Evolutionary conservation across 768 basidiomycete genomes (phyloP), one percentile per base, ranked within the genome.

Genomic region (Leccinum barrowsii): DNA sequence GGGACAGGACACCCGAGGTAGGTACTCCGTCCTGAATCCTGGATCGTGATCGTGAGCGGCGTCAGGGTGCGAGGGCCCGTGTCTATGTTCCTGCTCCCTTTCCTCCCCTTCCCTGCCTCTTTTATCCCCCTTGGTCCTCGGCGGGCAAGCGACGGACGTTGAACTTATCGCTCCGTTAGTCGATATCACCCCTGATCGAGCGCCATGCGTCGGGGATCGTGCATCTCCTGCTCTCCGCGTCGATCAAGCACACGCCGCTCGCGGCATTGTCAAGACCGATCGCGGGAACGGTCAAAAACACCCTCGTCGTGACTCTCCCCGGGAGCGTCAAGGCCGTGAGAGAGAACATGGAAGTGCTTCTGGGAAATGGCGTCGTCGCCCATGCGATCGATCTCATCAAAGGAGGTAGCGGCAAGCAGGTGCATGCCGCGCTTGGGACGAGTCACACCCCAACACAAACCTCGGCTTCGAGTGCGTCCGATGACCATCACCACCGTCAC

Each of bases 1-100:
- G 89, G 62, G 93, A 96, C 72, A 74, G 78, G 47, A 96, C 93
- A 4, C 93, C 93, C 40, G 92, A 96, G 81, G 92, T 90, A 48
- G 11, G 50, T 50, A 50, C 12, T 13, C 26, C 40, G 11, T 44
- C 42, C 42, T 40, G 37, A 6, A 17, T 40, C 37, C 15, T 19
- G 19, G 19, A 19, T 44, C 19, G 17, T 44, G 11, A 44, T 44
- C 42, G 19, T 11, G 19, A 19, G 42, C 19, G 19, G 19, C 42
- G 5, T 12, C 40, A 42, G 40, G 40, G 40, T 42, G n/a, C 40
- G 40, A n/a, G 37, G 17, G 12, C 19, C 42, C 5, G 10, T 44
- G 19, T 44, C 19, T 19, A 7, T 19, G 42, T 44, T 19, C 42
- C 42, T 44, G 40, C 40, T 40, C 40, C 17, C 7, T 37, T 13